Percentiles rank a stretch among this genome's conserved stretches.
Evolutionary conservation across 345 rosid species (phyloP).

Genomic region (Mallotus nudiflorus): DNA sequence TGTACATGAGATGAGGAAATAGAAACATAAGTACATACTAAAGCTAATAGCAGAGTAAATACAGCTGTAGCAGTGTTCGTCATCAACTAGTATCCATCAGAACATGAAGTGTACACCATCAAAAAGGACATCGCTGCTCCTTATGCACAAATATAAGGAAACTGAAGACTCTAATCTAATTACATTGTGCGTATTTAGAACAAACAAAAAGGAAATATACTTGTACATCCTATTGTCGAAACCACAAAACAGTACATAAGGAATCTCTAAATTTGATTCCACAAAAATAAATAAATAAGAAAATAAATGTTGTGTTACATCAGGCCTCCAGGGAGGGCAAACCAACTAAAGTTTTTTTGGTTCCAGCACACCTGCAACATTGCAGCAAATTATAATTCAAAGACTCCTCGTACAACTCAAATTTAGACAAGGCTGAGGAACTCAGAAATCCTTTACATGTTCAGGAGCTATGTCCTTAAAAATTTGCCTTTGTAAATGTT

Average conservation of each 20-base stretch:
- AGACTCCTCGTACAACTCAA: slow-evolving; percentile 2
- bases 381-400: slow-evolving; percentile 18
- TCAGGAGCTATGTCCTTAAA: slow-evolving; percentile 3
- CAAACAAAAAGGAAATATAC: neutral
- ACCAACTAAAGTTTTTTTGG: slow-evolving; percentile 1
- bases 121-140: neutral
- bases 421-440: neutral
- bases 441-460: neutral
- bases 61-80: too few relatives aligned
- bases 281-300: neutral
- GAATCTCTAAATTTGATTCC: neutral
- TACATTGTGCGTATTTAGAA: neutral
- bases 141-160: slow-evolving; percentile 1
- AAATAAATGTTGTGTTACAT: neutral
- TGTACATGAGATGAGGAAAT: neutral
- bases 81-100: neutral
- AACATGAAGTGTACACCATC: neutral
- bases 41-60: neutral
- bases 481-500: slow-evolving; percentile 8
- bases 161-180: neutral
- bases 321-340: neutral
- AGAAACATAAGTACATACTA: neutral
- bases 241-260: slow-evolving; percentile 8
- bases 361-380: slow-evolving; percentile 16
- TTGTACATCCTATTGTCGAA: slow-evolving; percentile 6